A percentile compares a stretch with the other conserved stretches of the same genome.
Evolutionary conservation across 2,329 filamentous ascomycete genomes (phyloP).

Genomic region (Macrophomina tecta): DNA sequence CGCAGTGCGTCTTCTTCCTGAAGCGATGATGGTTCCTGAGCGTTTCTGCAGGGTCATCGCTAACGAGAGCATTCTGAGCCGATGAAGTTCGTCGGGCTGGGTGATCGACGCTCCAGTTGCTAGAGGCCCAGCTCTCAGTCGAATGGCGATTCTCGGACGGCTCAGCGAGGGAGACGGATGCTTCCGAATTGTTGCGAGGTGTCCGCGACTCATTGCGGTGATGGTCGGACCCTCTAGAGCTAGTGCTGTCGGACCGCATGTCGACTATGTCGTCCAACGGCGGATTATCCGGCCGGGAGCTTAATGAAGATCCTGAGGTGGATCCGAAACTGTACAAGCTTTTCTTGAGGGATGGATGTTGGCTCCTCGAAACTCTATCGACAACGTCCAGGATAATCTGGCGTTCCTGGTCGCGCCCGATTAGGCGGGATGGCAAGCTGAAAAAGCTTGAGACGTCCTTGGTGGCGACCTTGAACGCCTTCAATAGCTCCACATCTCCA

Average conservation of each 20-base stretch:
- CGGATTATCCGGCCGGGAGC: conserved; percentile 27
- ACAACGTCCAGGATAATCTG: conserved; percentile 72
- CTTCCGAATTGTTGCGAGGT: conserved; percentile 28
- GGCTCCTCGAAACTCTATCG: conserved; percentile 73
- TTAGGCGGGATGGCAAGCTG: conserved; percentile 79
- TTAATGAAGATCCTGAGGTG: conserved; percentile 42
- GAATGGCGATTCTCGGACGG: conserved; percentile 22
- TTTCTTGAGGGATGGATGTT: conserved; percentile 51
- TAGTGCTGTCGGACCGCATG: conserved; percentile 52
- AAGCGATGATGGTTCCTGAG: conserved; percentile 20
- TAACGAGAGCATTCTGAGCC: background rate
- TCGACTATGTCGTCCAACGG: conserved; percentile 53
- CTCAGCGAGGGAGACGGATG: conserved; percentile 16
- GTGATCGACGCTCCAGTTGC: conserved; percentile 8
- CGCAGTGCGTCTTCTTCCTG: conserved; percentile 57
- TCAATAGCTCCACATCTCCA: conserved; percentile 74
- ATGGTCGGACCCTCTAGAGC: conserved; percentile 60
- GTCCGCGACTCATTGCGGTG: conserved; percentile 16
- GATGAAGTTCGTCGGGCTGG: conserved; percentile 19
- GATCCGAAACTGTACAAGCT: conserved; percentile 58
- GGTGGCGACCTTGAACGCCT: conserved; percentile 76
- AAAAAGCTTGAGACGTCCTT: conserved; percentile 93
- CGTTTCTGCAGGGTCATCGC: conserved; percentile 19
- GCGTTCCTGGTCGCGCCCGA: conserved; percentile 77
- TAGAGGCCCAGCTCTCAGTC: conserved; percentile 21